Evolutionary conservation across 441 rosid genomes (phyloP).

Genomic region (Bruguiera hainesii): DNA sequence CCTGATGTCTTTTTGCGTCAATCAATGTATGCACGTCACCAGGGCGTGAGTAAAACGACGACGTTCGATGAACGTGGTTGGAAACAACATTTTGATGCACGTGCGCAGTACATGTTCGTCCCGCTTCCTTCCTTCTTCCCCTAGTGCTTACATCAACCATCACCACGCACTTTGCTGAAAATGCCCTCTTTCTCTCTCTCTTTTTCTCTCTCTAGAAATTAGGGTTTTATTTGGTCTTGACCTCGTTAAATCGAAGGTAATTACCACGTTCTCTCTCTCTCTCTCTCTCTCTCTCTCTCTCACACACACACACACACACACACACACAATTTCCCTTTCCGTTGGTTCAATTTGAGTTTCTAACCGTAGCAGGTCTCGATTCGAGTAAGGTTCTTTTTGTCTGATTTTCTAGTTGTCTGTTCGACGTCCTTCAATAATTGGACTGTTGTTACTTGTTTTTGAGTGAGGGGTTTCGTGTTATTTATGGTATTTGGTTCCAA

Average conservation of each 20-base stretch:
- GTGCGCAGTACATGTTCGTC: background rate
- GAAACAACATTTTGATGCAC: background rate
- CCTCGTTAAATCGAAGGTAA: slow-evolving; percentile 16
- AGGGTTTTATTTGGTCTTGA: slow-evolving; percentile 18
- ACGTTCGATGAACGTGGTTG: slow-evolving; percentile 3
- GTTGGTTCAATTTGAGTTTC: background rate
- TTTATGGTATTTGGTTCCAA: too few species aligned
- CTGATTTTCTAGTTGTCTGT: too few species aligned
- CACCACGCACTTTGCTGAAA: background rate
- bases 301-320: too few species aligned
- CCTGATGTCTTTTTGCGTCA: too few species aligned
- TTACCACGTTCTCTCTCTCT: background rate
- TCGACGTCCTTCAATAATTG: too few species aligned
- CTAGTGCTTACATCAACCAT: background rate
- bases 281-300: too few species aligned
- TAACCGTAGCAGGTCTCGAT: background rate
- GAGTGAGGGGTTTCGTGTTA: too few species aligned
- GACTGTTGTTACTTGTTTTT: too few species aligned
- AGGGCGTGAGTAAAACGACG: background rate
- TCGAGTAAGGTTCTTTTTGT: background rate
- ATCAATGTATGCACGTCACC: too few species aligned
- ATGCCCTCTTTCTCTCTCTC: background rate
- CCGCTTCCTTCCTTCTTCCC: too few species aligned
- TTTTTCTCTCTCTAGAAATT: background rate
- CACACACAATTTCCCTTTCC: background rate